These are phyloP conservation scores for Suillus alpinus DNA, from an alignment of 768 basidiomycete genomes.

Conservation along the genomic window DNA sequence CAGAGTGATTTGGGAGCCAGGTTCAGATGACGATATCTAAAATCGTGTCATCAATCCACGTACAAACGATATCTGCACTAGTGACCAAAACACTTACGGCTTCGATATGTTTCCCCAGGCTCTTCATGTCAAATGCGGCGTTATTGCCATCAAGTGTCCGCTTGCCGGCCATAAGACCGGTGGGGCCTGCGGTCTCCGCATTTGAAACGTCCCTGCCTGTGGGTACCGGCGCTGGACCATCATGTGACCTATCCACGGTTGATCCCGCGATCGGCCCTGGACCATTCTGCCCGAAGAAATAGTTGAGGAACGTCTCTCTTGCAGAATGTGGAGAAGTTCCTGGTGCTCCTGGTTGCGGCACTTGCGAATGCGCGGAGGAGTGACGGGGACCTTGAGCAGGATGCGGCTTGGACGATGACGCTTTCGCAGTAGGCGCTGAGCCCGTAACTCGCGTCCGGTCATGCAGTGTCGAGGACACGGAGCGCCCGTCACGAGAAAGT, in stretches of 20 bases:
- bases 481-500: slow-evolving; percentile 56
- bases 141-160: slow-evolving; percentile 68
- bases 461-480: slow-evolving; percentile 73
- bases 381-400: slow-evolving; percentile 32
- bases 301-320: slow-evolving; percentile 91
- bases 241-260: slow-evolving; percentile 41
- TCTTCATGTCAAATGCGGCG: slow-evolving; percentile 98
- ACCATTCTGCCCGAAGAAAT: slow-evolving; percentile 94
- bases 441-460: slow-evolving; percentile 62
- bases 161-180: slow-evolving; percentile 68
- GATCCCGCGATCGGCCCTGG: slow-evolving; percentile 67
- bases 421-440: slow-evolving; percentile 30
- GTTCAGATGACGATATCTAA: slow-evolving; percentile 53
- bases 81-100: slow-evolving; percentile 59
- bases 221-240: slow-evolving; percentile 34
- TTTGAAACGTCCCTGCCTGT: slow-evolving; percentile 67
- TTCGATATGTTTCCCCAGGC: slow-evolving; percentile 94
- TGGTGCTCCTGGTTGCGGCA: slow-evolving; percentile 31
- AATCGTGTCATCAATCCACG: slow-evolving; percentile 6
- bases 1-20: slow-evolving; percentile 61
- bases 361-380: slow-evolving; percentile 34
- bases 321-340: slow-evolving; percentile 52
- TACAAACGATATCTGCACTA: slow-evolving; percentile 8
- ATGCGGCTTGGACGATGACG: slow-evolving; percentile 25
- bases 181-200: slow-evolving; percentile 45